Evolutionary conservation across 768 basidiomycete genomes (phyloP), one percentile per base, ranked within the genome.

Genomic region (Serendipita sp.): DNA sequence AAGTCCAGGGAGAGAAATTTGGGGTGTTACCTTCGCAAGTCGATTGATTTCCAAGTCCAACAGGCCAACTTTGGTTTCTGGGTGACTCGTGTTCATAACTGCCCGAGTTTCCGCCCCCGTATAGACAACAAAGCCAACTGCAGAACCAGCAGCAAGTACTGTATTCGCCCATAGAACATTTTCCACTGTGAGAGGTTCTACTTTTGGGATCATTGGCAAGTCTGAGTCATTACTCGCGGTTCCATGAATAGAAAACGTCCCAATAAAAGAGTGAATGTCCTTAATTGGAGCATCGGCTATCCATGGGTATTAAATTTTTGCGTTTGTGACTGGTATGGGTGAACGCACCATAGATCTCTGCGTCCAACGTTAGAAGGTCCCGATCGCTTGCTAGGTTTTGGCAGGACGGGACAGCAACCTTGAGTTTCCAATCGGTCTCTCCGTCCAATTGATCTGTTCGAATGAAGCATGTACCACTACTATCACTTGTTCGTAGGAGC

Each of bases 71-170:
- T 99, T 99, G 0, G 94, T 98, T 69, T 86, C 87, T 0, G 96
- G 94, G 74, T 95, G 92, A 69, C 90, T 93, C 3, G 96, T 99
- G 69, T 99, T 99, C 92, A 99, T 92, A 28, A 97, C 95, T 1
- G 96, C 96, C 64, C 96, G 79, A 4, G 95, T 98, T 73, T 99
- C 94, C 0, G 86, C 75, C 0, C 96, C 96, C 1, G 96, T 98
- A 72, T 97, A 99, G 2, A 96, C 80, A 24, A 99, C 85, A 64
- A 98, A 86, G 2, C 94, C 93, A 45, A 98, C 82, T 0, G 91
- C 93, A 28, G 86, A 86, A 0, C 95, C 96, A 0, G 96, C 92
- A 18, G 96, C 95, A 35, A 99, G 80, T 2, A 99, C 96, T 0
- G 96, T 98, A 73, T 98, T 98, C 0, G 94, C 82, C 95, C 96